phyloP scores from a whole-genome alignment of 2,329 filamentous ascomycete genomes.

The Mariannaea elegans region DNA sequence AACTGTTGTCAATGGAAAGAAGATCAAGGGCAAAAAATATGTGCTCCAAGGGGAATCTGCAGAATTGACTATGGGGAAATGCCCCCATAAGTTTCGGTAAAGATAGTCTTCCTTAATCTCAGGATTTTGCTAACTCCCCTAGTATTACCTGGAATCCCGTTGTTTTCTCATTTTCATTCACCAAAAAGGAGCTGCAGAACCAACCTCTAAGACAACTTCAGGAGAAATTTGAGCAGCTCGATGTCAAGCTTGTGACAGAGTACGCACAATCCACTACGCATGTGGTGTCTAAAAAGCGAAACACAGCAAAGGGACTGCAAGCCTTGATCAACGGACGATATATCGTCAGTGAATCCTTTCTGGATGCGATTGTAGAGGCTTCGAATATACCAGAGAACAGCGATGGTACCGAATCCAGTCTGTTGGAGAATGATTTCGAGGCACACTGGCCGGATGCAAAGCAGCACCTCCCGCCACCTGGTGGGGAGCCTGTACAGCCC shows the following conservation, averaged over 20 bases:
- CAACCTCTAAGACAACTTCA: slow-evolving; percentile 71
- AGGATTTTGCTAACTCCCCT: slow-evolving; percentile 20
- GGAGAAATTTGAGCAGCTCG: slow-evolving; percentile 78
- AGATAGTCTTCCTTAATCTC: slow-evolving; percentile 3
- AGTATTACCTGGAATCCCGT: slow-evolving; percentile 83
- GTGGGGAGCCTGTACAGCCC: slow-evolving; percentile 77
- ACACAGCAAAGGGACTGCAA: slow-evolving; percentile 86
- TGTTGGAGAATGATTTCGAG: slow-evolving; percentile 83
- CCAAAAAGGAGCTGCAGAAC: slow-evolving; percentile 73
- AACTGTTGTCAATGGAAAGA: slow-evolving; percentile 77
- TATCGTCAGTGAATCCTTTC: slow-evolving; percentile 78
- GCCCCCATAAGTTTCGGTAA: slow-evolving; percentile 69
- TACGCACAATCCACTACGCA: slow-evolving; percentile 83
- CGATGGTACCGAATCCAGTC: slow-evolving; percentile 59
- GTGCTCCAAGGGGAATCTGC: slow-evolving; percentile 62
- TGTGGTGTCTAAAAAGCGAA: slow-evolving; percentile 87
- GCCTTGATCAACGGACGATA: slow-evolving; percentile 83
- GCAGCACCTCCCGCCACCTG: slow-evolving; percentile 76
- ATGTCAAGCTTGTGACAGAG: slow-evolving; percentile 83
- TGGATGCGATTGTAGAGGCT: slow-evolving; percentile 75
- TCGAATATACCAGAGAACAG: slow-evolving; percentile 58
- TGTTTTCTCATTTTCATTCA: slow-evolving; percentile 83
- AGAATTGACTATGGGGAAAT: slow-evolving; percentile 76
- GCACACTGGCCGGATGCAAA: slow-evolving; percentile 79
- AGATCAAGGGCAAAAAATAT: slow-evolving; percentile 70